Evolutionary conservation across 2,329 filamentous ascomycete genomes (phyloP), one percentile per base, ranked within the genome.

Genomic region (Colletotrichum acutatum): DNA sequence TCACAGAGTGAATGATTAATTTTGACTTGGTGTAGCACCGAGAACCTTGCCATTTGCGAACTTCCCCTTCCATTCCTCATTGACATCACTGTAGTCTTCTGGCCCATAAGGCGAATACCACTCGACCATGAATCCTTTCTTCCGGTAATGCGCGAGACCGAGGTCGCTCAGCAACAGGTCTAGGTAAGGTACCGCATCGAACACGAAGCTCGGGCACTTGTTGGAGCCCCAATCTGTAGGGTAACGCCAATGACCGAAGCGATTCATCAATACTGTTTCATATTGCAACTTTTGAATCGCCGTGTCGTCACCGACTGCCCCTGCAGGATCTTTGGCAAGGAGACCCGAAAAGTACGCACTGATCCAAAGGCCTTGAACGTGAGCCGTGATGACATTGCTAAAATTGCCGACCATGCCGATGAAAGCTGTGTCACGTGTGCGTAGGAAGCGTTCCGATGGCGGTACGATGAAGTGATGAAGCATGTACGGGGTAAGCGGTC

Each of bases 131-230:
- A 81, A 84, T 0, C 88, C 86, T 70, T 85, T 81, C 82, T 92
- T 93, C 34, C 90, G 83, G 75, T 87, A 84, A 14, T 83, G 83
- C n/a, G 85, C 82, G 65, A 95, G 80, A 0, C 90, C 92, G 66
- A 95, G 77, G 79, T 96, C 93, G 3, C 83, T 82, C 74, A 94
- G 79, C 78, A 96, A 79, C 77, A 92, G 76, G 80, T 95, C 93
- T 19, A 94, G 79, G 74, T 95, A 97, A 5, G 93, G 92, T 65
- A 96, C 79, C 0, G 88, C 88, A 79, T 97, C 94, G 77, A 95
- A 95, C 24, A 94, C 90, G 75, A 95, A 91, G 79, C 94, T 92
- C 0, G 91, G 91, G 71, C 87, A 85, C 77, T 86, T 87, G 34
- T 83, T 85, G 61, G 26, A 49, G 1, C 92, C 92, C 78, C 90